phyloP scores from a whole-genome alignment of 164 flowering plant species.

The Liquidambar formosana region DNA sequence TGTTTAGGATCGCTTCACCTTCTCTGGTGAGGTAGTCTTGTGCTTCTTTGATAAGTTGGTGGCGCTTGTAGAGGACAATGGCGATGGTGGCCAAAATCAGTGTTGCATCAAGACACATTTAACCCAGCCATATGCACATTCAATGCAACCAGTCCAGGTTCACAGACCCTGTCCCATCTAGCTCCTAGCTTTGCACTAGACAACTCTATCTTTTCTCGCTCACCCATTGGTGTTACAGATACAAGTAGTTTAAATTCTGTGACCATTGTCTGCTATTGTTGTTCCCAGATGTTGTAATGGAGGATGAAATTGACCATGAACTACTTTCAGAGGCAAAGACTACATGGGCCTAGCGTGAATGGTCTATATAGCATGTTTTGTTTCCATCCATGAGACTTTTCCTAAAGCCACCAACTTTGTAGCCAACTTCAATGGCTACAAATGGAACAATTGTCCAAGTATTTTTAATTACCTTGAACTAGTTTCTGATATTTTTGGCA shows the following conservation, averaged over 20 bases:
- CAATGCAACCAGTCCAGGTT: too few species aligned
- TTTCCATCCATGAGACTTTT: slow-evolving; percentile 93
- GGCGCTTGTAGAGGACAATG: slow-evolving; percentile 36
- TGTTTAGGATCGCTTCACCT: slow-evolving; percentile 53
- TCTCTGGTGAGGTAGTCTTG: slow-evolving; percentile 39
- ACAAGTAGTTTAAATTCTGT: too few species aligned
- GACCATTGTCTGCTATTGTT: not conserved
- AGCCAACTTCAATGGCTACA: slow-evolving; percentile 76
- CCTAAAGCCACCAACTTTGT: slow-evolving; percentile 82
- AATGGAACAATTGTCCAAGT: slow-evolving; percentile 95
- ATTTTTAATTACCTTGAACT: not conserved
- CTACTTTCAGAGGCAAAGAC: slow-evolving; percentile 78
- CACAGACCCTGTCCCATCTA: too few species aligned
- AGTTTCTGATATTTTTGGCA: not conserved
- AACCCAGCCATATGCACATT: too few species aligned
- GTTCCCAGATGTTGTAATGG: slow-evolving; percentile 27
- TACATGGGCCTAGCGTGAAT: slow-evolving; percentile 96
- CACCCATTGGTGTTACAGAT: too few species aligned
- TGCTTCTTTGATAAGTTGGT: slow-evolving; percentile 38
- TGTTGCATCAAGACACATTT: too few species aligned
- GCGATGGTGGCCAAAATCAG: slow-evolving; percentile 19
- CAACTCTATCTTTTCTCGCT: too few species aligned
- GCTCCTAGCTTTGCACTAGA: too few species aligned
- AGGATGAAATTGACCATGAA: slow-evolving; percentile 56
- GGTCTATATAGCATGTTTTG: slow-evolving; percentile 90